These are phyloP conservation scores for Penicillium expansum DNA, from an alignment of 2,329 filamentous ascomycete species.

Conservation along the genomic window DNA sequence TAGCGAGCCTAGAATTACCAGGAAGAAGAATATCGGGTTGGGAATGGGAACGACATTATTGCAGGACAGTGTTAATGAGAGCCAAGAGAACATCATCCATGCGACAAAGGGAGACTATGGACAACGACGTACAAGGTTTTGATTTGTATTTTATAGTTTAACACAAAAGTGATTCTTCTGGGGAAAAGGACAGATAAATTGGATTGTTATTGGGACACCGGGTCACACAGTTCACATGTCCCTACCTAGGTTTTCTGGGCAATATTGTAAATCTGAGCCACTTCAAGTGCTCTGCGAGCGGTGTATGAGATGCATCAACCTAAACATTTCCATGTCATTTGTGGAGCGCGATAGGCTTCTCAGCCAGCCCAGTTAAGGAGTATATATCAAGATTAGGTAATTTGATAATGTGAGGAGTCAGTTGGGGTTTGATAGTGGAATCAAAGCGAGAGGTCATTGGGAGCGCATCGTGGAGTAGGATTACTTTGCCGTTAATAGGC, in stretches of 20 bases:
- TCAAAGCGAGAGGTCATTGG: too few relatives aligned
- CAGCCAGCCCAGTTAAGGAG: too few relatives aligned
- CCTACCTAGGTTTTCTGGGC: too few relatives aligned
- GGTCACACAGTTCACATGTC: too few relatives aligned
- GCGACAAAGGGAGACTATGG: neutral
- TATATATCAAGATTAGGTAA: too few relatives aligned
- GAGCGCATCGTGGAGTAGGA: too few relatives aligned
- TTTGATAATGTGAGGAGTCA: too few relatives aligned
- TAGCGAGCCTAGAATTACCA: neutral
- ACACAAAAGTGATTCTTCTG: neutral
- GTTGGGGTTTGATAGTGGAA: too few relatives aligned
- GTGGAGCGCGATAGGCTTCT: neutral
- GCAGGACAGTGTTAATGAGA: conserved; percentile 3
- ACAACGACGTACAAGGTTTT: neutral
- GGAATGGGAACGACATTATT: conserved; percentile 5
- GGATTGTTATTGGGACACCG: neutral
- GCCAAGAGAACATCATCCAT: conserved; percentile 4
- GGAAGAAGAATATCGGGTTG: neutral
- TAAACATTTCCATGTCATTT: neutral
- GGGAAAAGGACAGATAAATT: neutral
- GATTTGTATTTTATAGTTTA: neutral
- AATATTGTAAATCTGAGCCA: neutral
- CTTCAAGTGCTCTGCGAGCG: neutral
- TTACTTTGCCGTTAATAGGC: too few relatives aligned
- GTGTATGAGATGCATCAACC: neutral